Conservation (phyloP, 306 rosid species). For the Elaeagnus macrophylla region DNA sequence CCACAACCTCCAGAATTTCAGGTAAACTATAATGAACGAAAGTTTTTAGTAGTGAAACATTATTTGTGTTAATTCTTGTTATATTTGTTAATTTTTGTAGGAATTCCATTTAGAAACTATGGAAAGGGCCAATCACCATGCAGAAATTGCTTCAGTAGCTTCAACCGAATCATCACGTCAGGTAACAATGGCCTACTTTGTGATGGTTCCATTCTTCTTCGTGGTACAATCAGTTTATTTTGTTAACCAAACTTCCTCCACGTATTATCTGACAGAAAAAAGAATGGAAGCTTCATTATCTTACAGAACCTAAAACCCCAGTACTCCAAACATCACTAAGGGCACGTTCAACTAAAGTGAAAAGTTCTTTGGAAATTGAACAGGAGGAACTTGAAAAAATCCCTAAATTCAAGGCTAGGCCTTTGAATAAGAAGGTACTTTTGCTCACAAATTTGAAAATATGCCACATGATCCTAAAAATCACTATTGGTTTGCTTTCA, state of each 20-base stretch:
- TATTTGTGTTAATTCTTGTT: not conserved
- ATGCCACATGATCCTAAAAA: too few species aligned
- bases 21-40: constrained; percentile 26
- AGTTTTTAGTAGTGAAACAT: not conserved
- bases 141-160: constrained; percentile 59
- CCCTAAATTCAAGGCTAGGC: constrained; percentile 85
- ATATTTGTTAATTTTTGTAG: constrained; percentile 31
- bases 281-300: constrained; percentile 43
- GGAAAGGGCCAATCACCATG: constrained; percentile 64
- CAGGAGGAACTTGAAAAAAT: constrained; percentile 71
- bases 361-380: constrained; percentile 73
- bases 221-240: constrained; percentile 4
- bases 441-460: too few species aligned
- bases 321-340: constrained; percentile 71
- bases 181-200: constrained; percentile 31
- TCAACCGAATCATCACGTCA: constrained; percentile 53
- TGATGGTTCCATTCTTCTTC: not conserved
- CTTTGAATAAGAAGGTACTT: constrained; percentile 82
- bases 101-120: constrained; percentile 81
- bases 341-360: constrained; percentile 70
- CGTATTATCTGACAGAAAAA: constrained; percentile 31
- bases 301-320: constrained; percentile 77
- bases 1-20: constrained; percentile 79
- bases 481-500: too few species aligned
- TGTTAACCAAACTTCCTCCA: not conserved